phyloP scores from a whole-genome alignment of 1,284 basidiomycete genomes.

The Xerocomus minutiporus region DNA sequence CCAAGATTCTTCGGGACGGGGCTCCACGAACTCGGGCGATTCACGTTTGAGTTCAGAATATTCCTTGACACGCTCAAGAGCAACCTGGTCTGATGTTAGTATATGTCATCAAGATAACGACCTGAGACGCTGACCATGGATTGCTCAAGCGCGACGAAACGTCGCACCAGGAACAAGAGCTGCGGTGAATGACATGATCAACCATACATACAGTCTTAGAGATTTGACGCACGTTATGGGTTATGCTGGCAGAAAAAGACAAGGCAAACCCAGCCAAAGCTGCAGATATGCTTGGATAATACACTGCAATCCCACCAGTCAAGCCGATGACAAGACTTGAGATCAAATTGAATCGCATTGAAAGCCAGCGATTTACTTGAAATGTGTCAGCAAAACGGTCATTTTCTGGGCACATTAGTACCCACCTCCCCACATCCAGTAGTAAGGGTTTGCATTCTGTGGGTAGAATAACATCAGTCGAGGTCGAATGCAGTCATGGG shows the following conservation, averaged over 20 bases:
- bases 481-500: background rate
- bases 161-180: conserved; percentile 56
- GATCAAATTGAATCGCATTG: conserved; percentile 78
- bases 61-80: conserved; percentile 87
- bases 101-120: background rate
- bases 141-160: conserved; percentile 85
- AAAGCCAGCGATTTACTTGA: conserved; percentile 75
- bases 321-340: conserved; percentile 70
- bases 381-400: conserved; percentile 1
- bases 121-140: conserved; percentile 61
- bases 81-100: conserved; percentile 50
- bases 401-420: conserved; percentile 5
- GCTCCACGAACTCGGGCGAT: conserved; percentile 78
- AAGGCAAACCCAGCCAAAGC: conserved; percentile 81
- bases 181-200: conserved; percentile 27
- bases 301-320: conserved; percentile 65
- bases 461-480: background rate
- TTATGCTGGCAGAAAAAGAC: conserved; percentile 75
- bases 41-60: conserved; percentile 80
- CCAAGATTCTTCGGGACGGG: conserved; percentile 81
- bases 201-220: conserved; percentile 15
- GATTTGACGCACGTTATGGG: conserved; percentile 56
- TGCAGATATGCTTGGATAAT: conserved; percentile 69
- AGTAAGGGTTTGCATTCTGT: conserved; percentile 74
- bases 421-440: conserved; percentile 80